Evolutionary conservation across 345 rosid species (phyloP).

Genomic region (Populus pruinosa): DNA sequence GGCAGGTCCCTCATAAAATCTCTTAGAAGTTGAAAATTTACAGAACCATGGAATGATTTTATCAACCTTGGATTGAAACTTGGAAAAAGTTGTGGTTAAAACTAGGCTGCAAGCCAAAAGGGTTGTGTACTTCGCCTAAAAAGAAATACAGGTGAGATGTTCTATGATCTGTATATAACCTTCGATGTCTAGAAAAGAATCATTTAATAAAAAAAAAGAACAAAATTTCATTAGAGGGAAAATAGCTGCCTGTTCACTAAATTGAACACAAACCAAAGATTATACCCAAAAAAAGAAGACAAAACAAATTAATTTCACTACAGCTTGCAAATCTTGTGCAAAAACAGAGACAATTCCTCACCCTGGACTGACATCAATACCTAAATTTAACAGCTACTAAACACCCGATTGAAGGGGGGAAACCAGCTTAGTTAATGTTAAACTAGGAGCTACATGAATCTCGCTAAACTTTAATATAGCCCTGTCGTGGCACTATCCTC

Average conservation of each 20-base stretch:
- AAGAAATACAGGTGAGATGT: too few relatives aligned
- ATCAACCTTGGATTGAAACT: too few relatives aligned
- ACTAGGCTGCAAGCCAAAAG: not conserved
- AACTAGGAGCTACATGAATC: conserved; percentile 1
- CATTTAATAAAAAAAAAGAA: too few relatives aligned
- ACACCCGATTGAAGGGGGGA: not conserved
- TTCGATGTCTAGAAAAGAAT: not conserved
- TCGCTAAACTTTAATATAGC: conserved; percentile 7
- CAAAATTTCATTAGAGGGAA: too few relatives aligned
- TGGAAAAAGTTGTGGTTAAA: too few relatives aligned
- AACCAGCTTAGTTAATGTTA: not conserved
- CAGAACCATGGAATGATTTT: too few relatives aligned
- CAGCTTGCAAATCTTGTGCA: not conserved
- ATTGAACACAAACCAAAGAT: not conserved
- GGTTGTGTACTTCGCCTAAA: not conserved
- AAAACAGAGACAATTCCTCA: too few relatives aligned
- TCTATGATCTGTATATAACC: not conserved
- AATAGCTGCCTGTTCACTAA: not conserved
- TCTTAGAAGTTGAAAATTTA: not conserved
- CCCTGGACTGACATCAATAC: not conserved
- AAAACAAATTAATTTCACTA: not conserved
- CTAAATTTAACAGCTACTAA: not conserved
- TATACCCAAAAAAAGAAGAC: not conserved
- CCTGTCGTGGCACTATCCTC: conserved; percentile 1
- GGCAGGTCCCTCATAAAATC: not conserved